Conservation (phyloP, 139 green algal species). For the Haematococcus sp. region DNA sequence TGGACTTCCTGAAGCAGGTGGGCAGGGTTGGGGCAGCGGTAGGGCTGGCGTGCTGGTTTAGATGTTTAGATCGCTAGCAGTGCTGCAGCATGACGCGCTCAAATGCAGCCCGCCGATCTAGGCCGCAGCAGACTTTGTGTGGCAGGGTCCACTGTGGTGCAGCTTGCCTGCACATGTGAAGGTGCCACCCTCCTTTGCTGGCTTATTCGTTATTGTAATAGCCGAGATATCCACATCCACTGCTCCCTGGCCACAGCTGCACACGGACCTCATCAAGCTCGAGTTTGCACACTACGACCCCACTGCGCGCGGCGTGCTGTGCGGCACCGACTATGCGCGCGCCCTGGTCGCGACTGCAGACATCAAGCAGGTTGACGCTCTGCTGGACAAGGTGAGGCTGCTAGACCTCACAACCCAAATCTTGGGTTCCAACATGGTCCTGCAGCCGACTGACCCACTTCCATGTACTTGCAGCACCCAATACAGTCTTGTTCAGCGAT, state of each 20-base stretch:
- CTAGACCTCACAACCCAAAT: not conserved
- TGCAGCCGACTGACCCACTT: not conserved
- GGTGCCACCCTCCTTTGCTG: too few relatives aligned
- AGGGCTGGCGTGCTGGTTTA: too few relatives aligned
- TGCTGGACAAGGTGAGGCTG: conserved; percentile 43
- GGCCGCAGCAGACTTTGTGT: too few relatives aligned
- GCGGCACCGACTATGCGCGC: conserved; percentile 49
- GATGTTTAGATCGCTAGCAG: not conserved
- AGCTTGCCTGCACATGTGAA: conserved; percentile 24
- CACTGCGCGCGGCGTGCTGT: conserved; percentile 25
- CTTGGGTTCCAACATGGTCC: not conserved
- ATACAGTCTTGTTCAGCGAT: too few relatives aligned
- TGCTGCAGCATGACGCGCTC: not conserved
- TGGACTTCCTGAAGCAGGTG: conserved; percentile 54
- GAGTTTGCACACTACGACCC: conserved; percentile 75
- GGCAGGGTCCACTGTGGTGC: too few relatives aligned
- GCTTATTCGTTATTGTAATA: conserved; percentile 9
- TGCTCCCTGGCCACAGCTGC: conserved; percentile 23
- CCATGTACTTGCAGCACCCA: not conserved
- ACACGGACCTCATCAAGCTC: conserved; percentile 59
- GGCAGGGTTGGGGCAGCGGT: too few relatives aligned
- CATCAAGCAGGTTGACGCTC: conserved; percentile 24
- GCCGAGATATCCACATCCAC: conserved; percentile 39
- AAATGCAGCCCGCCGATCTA: not conserved
- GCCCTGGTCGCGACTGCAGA: conserved; percentile 41